phyloP scores from a whole-genome alignment of 345 rosid genomes.

The Sonneratia alba region DNA sequence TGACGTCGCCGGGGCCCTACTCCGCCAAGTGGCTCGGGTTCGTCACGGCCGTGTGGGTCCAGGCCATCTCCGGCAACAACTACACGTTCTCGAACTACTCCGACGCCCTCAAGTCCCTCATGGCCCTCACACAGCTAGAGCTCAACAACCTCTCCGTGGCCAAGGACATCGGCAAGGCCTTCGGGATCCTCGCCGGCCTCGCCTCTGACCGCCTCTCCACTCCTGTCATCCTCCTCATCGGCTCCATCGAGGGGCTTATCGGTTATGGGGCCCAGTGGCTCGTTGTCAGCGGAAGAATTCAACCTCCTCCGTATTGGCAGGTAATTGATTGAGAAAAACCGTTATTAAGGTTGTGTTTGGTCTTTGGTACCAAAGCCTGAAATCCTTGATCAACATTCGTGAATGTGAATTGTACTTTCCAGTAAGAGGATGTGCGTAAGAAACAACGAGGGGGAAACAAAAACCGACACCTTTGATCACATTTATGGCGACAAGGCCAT shows the following conservation, averaged over 20 bases:
- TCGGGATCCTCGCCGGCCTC: conserved; percentile 83
- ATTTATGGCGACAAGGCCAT: no score
- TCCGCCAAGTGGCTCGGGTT: conserved; percentile 73
- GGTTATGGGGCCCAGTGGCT: conserved; percentile 96
- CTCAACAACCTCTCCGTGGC: conserved; percentile 84
- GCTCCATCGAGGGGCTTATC: conserved; percentile 66
- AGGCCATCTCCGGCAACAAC: conserved; percentile 85
- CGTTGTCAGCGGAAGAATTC: conserved; percentile 57
- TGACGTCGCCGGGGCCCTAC: neutral
- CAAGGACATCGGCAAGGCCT: conserved; percentile 91
- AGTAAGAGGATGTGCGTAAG: no score
- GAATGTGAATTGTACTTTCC: no score
- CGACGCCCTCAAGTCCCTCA: conserved; percentile 70
- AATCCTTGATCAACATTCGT: no score
- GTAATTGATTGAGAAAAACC: conserved; percentile 13
- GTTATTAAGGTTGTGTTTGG: neutral
- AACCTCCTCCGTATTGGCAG: conserved; percentile 82
- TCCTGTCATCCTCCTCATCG: conserved; percentile 59
- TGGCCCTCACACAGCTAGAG: conserved; percentile 73
- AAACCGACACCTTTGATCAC: no score
- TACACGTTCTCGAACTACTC: conserved; percentile 94
- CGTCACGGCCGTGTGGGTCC: conserved; percentile 94
- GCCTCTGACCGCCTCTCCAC: conserved; percentile 79
- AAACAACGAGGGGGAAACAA: no score
- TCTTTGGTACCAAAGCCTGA: neutral